These are phyloP conservation scores for Fusarium lateritium DNA, from an alignment of 2,329 filamentous ascomycete species.

Conservation along the genomic window DNA sequence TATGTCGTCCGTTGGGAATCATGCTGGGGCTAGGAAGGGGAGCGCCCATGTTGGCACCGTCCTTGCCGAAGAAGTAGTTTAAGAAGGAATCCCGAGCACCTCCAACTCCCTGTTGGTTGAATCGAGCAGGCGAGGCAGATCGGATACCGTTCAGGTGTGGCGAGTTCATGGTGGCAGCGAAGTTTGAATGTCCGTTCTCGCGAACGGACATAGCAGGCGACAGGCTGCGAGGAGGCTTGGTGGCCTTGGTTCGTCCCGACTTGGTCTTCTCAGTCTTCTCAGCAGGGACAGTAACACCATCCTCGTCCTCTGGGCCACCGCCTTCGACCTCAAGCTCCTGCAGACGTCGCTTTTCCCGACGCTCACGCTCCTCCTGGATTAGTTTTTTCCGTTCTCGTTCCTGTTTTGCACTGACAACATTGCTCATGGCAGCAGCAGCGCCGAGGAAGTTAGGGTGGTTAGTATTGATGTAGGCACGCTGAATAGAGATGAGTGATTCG, in stretches of 20 bases:
- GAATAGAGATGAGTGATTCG: conserved; percentile 96
- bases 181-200: conserved; percentile 73
- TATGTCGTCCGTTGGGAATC: conserved; percentile 69
- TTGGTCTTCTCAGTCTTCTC: conserved; percentile 69
- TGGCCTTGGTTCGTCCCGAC: conserved; percentile 50
- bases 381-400: conserved; percentile 89
- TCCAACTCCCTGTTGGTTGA: conserved; percentile 69
- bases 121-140: conserved; percentile 62
- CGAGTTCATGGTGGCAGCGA: conserved; percentile 70
- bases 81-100: conserved; percentile 90
- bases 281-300: conserved; percentile 54
- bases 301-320: conserved; percentile 74
- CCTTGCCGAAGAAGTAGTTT: conserved; percentile 99
- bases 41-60: conserved; percentile 69
- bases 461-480: conserved; percentile 98
- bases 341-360: conserved; percentile 83
- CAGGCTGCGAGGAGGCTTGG: conserved; percentile 77
- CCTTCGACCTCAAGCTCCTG: conserved; percentile 91
- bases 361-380: conserved; percentile 86
- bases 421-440: conserved; percentile 96
- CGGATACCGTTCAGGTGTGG: conserved; percentile 66
- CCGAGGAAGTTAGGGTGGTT: conserved; percentile 99
- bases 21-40: conserved; percentile 55
- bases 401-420: conserved; percentile 94
- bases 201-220: conserved; percentile 79